phyloP scores from a whole-genome alignment of 169 alveolate genomes.

The Plasmodium chabaudi region DNA sequence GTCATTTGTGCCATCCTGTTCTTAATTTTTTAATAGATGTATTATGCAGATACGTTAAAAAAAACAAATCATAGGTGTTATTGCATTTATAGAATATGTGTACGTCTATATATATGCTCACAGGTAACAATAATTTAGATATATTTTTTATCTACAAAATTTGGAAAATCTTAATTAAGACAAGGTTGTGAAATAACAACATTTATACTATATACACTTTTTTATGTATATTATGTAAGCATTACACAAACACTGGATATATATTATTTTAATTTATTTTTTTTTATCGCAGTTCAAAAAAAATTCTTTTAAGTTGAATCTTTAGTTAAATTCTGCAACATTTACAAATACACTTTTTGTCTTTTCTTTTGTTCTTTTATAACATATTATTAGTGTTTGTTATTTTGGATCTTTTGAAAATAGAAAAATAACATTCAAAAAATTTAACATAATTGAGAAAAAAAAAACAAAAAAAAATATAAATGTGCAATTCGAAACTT shows the following conservation, averaged over 20 bases:
- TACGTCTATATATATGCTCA: too few relatives aligned
- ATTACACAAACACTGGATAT: not conserved
- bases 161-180: too few relatives aligned
- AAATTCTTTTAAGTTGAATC: slow-evolving; percentile 7
- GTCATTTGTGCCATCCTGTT: not conserved
- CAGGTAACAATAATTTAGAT: too few relatives aligned
- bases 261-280: not conserved
- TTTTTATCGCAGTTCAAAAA: not conserved
- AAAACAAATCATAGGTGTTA: too few relatives aligned
- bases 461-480: too few relatives aligned
- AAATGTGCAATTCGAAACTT: not conserved
- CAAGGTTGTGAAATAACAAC: not conserved
- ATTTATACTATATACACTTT: not conserved
- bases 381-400: not conserved
- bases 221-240: not conserved
- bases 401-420: too few relatives aligned
- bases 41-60: not conserved
- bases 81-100: too few relatives aligned
- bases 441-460: too few relatives aligned
- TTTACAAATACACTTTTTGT: not conserved
- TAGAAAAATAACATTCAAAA: too few relatives aligned
- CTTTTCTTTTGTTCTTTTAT: not conserved
- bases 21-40: not conserved
- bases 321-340: slow-evolving; percentile 8
- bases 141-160: too few relatives aligned